Evolutionary conservation across 768 basidiomycete species (phyloP).

Genomic region (Collybia nuda): DNA sequence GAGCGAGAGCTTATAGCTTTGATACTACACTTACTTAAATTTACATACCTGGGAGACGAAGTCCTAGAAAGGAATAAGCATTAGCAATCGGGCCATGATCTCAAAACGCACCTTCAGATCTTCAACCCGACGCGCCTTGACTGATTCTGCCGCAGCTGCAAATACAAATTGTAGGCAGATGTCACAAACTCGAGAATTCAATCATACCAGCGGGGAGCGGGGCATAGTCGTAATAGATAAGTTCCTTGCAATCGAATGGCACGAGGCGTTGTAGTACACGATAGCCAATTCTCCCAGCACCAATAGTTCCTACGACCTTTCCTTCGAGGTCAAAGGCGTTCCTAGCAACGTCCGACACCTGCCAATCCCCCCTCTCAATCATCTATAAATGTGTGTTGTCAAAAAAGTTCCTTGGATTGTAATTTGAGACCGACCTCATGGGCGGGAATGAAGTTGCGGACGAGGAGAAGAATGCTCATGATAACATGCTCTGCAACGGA

Average conservation of each 20-base stretch:
- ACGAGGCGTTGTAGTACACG: conserved; percentile 77
- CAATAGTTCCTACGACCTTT: conserved; percentile 92
- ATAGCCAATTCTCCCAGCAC: conserved; percentile 80
- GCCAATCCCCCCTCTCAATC: conserved; percentile 86
- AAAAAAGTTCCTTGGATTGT: neutral
- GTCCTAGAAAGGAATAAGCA: conserved; percentile 16
- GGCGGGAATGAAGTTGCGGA: conserved; percentile 86
- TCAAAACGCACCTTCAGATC: conserved; percentile 62
- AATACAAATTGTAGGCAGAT: neutral
- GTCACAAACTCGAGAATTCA: neutral
- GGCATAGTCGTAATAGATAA: conserved; percentile 87
- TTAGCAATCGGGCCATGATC: neutral
- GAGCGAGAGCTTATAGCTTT: neutral
- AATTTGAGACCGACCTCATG: conserved; percentile 58
- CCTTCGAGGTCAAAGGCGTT: conserved; percentile 87
- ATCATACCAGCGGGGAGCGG: conserved; percentile 60
- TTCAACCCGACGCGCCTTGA: conserved; percentile 73
- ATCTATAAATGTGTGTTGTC: conserved; percentile 39
- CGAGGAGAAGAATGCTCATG: conserved; percentile 88
- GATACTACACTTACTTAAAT: neutral
- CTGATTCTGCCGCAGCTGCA: conserved; percentile 60
- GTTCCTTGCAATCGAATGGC: conserved; percentile 88
- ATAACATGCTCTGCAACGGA: conserved; percentile 91
- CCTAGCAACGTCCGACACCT: conserved; percentile 79
- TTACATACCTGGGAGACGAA: conserved; percentile 16